Conservation (phyloP, 1,284 basidiomycete genomes). For the Anthracocystis walkeri region DNA sequence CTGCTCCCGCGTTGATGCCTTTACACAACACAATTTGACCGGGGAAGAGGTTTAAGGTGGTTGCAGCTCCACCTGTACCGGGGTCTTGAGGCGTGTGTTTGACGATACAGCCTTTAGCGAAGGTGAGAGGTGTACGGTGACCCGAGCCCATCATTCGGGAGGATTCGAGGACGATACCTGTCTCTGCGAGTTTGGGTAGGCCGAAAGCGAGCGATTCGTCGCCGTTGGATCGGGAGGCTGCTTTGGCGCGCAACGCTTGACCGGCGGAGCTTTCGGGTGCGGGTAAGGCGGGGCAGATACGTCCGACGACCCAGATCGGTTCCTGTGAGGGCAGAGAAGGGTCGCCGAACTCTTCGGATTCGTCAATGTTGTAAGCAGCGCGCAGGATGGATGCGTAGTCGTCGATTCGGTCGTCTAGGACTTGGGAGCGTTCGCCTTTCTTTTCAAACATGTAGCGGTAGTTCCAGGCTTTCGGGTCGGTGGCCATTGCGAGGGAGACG, state of each 20-base stretch:
- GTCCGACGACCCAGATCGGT: constrained; percentile 62
- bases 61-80: constrained; percentile 28
- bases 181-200: constrained; percentile 39
- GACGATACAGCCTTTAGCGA: constrained; percentile 49
- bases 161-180: constrained; percentile 56
- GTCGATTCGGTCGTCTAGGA: constrained; percentile 63
- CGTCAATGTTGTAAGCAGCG: constrained; percentile 47
- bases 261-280: constrained; percentile 24
- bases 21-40: constrained; percentile 88
- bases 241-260: constrained; percentile 15
- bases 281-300: constrained; percentile 50
- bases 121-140: constrained; percentile 51
- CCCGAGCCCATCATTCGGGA: constrained; percentile 62
- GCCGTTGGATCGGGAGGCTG: not conserved
- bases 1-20: constrained; percentile 90
- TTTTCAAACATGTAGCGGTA: constrained; percentile 69
- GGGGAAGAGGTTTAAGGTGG: constrained; percentile 79
- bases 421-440: constrained; percentile 60
- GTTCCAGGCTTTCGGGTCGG: constrained; percentile 62
- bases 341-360: constrained; percentile 57
- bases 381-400: constrained; percentile 53
- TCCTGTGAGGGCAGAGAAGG: constrained; percentile 59
- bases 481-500: constrained; percentile 63
- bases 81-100: constrained; percentile 48
- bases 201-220: constrained; percentile 16